Evolutionary conservation across 805 yeast genomes (phyloP), one percentile per base, ranked within the genome.

Genomic region (Metschnikowia dekortorum): DNA sequence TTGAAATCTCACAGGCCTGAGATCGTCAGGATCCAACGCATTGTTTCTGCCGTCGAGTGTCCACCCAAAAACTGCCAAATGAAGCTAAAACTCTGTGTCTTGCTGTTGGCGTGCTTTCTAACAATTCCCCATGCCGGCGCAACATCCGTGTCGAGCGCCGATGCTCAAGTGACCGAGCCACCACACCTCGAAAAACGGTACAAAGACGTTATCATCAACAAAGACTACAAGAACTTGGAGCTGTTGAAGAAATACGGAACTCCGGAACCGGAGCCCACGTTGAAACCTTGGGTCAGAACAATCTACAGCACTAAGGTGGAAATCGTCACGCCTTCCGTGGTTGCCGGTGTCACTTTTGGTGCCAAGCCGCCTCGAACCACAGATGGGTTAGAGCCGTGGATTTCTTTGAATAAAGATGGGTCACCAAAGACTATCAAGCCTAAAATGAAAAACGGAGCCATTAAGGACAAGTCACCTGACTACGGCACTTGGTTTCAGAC

Each of bases 361-460:
- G 82, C 83, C 29, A 84, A 85, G 53, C 89, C 92, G 0, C 89
- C 95, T 2, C 72, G 73, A 0, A 84, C 85, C 40, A 80, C 89
- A 5, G 74, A 83, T 56, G 85, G 87, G 8, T 76, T 89, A 55
- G 83, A 82, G 52, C 89, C 89, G 8, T 89, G 97, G 97, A 73
- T 89, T 37, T 79, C 89, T 2, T 73, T 89, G 61, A 79, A 89
- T 51, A 83, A 84, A 54, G 81, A 84, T 53, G 97, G 96, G 14
- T 66, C 76, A 8, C 96, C 96, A 48, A 83, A 85, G 63, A 89
- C 96, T 0, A 80, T 89, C 44, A 75, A 70, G 38, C 97, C 97
- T 3, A 78, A 87, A 61, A 61, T 82, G 61, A 88, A 89, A 58
- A 82, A 84, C 57, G 96, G 96, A 9, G 69, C 68, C 46, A 83